Conservation (phyloP, 2,329 filamentous ascomycete genomes). For the Cercospora sp. region DNA sequence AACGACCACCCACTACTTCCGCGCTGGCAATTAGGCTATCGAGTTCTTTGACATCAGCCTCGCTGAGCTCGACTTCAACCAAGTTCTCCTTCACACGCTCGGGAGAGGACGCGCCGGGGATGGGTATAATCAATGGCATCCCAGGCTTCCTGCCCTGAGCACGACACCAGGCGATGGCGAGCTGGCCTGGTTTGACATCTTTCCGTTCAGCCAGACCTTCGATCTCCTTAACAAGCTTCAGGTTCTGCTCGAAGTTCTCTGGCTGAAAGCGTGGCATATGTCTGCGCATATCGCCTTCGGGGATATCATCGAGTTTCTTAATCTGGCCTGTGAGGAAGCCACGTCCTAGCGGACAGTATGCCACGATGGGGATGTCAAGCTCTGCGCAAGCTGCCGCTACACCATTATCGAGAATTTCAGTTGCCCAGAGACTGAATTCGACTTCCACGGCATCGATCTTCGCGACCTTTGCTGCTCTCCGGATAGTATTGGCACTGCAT, state of each 20-base stretch:
- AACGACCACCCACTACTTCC: slow-evolving; percentile 46
- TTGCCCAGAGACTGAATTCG: slow-evolving; percentile 59
- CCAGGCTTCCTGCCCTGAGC: slow-evolving; percentile 45
- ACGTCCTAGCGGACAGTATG: slow-evolving; percentile 70
- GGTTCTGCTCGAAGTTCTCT: slow-evolving; percentile 64
- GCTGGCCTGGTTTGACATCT: slow-evolving; percentile 49
- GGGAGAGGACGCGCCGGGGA: slow-evolving; percentile 44
- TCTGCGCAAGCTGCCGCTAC: slow-evolving; percentile 59
- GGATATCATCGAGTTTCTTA: slow-evolving; percentile 56
- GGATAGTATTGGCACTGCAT: slow-evolving; percentile 48
- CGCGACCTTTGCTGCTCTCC: slow-evolving; percentile 53
- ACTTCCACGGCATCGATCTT: slow-evolving; percentile 61
- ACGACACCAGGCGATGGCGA: slow-evolving; percentile 53
- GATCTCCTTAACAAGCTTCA: slow-evolving; percentile 61
- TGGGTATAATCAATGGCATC: slow-evolving; percentile 49
- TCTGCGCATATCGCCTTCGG: slow-evolving; percentile 51
- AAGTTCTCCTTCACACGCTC: slow-evolving; percentile 46
- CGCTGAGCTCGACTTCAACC: slow-evolving; percentile 44
- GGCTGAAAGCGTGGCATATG: slow-evolving; percentile 60
- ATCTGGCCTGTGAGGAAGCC: slow-evolving; percentile 59
- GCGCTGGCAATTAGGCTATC: slow-evolving; percentile 53
- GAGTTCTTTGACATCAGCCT: slow-evolving; percentile 54
- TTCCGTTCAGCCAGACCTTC: slow-evolving; percentile 61
- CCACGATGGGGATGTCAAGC: slow-evolving; percentile 66
- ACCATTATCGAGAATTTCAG: slow-evolving; percentile 59